Conservation (phyloP, 805 yeast species). For the Monosporozyma aquatica region DNA sequence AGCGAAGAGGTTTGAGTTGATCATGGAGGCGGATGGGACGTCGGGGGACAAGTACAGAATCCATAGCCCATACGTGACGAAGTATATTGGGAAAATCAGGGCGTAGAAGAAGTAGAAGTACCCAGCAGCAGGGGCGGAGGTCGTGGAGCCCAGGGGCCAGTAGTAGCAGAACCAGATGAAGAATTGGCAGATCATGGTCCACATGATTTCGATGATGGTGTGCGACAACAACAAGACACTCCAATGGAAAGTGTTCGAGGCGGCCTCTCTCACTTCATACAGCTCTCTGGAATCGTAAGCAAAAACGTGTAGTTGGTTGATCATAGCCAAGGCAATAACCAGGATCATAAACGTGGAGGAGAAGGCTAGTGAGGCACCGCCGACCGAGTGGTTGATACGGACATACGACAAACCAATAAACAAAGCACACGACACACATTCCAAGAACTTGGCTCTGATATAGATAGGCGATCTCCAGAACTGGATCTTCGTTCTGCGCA, state of each 20-base stretch:
- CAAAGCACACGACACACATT: conserved; percentile 45
- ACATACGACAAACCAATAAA: conserved; percentile 65
- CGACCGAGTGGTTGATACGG: conserved; percentile 47
- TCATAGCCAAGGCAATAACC: conserved; percentile 42
- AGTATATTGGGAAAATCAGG: conserved; percentile 42
- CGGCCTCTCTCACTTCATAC: conserved; percentile 66
- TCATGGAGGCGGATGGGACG: conserved; percentile 36
- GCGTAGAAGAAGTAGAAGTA: conserved; percentile 42
- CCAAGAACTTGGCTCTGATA: conserved; percentile 46
- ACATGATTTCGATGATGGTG: conserved; percentile 39
- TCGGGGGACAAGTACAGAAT: conserved; percentile 38
- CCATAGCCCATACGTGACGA: conserved; percentile 46
- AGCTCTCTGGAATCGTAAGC: conserved; percentile 51
- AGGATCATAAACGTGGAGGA: conserved; percentile 50
- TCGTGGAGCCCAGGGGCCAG: conserved; percentile 39
- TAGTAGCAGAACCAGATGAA: conserved; percentile 38
- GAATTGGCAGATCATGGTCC: conserved; percentile 38
- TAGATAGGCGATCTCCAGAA: conserved; percentile 57
- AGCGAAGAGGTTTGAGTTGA: conserved; percentile 39
- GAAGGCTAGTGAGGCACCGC: conserved; percentile 60
- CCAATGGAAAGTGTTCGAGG: conserved; percentile 66
- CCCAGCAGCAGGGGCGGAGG: conserved; percentile 42
- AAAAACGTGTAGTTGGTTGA: conserved; percentile 56
- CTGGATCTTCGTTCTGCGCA: conserved; percentile 47
- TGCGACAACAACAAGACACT: conserved; percentile 41